Base-by-base conservation (phyloP, 2,329 filamentous ascomycete species). In the Pochonia chlamydosporia region DNA sequence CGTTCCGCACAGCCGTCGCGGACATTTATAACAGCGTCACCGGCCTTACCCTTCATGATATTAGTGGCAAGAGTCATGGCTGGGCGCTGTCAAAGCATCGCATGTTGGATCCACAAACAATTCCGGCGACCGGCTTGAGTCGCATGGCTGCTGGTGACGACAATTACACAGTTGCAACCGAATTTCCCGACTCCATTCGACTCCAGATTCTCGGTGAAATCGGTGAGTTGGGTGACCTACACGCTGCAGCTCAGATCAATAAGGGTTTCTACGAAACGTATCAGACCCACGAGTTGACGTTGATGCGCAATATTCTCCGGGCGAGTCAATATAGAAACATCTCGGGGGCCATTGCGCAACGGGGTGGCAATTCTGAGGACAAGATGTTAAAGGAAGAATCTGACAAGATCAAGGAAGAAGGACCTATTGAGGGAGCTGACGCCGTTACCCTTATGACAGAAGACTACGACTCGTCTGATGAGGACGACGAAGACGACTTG, bases 11-110 rank as follows among this genome's bases (percentile, higher is more conserved):
- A 4, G 68, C 72, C 6, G 61, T 79, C 9, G 70, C 65, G 23
- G 74, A 78, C 48, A 71, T 79, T 2, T 75, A 70, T 48, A 75
- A 75, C 45, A 76, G 74, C 46, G 65, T 79, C 3, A 57, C 61
- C 6, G 76, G 75, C 0, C 50, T 79, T 4, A 76, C 73, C 2
- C 62, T 79, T 0, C 62, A 67, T 40, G 74, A 78, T 25, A 67
- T 78, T 1, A 73, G 68, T 14, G 73, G 73, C 0, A 66, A 65
- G 53, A 65, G 66, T 33, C 71, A 73, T 26, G 75, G 74, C 5
- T 78, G 74, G 75, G 74, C 65, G 0, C 49, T 78, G 3, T 73
- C 70, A 3, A 70, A 69, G 52, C 60, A 70, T 44, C 55, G 54
- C 31, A 59, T 60, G 30, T 45, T 56, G 2, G 63, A 68, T 47